Evolutionary conservation across 108 stramenopile species (phyloP).

Genomic region (Skeletonema menzelii): DNA sequence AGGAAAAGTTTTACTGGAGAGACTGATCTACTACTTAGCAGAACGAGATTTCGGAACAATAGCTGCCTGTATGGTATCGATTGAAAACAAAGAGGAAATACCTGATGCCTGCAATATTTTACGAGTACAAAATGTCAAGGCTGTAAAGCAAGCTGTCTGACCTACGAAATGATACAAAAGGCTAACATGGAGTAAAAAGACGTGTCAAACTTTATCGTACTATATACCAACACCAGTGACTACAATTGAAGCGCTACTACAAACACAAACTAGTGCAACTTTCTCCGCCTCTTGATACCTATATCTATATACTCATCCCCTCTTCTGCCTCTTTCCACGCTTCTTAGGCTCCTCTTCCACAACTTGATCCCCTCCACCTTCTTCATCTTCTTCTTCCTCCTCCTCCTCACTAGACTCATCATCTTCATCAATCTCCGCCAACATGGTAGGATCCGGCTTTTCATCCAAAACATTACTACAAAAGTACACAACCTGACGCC

Average conservation of each 20-base stretch:
- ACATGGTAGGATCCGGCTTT: conserved; percentile 86
- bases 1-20: too few species aligned
- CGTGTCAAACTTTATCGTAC: neutral
- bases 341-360: conserved; percentile 4
- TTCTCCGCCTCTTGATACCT: too few species aligned
- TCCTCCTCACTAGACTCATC: conserved; percentile 43
- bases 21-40: too few species aligned
- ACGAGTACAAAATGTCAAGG: conserved; percentile 93
- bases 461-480: conserved; percentile 81
- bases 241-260: neutral
- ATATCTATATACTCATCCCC: neutral
- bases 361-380: conserved; percentile 1
- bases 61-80: conserved; percentile 73
- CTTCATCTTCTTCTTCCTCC: conserved; percentile 43
- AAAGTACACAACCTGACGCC: conserved; percentile 80
- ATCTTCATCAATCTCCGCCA: conserved; percentile 75
- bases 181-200: neutral
- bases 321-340: neutral
- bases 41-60: conserved; percentile 86
- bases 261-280: neutral
- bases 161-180: conserved; percentile 79
- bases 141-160: conserved; percentile 62
- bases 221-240: neutral
- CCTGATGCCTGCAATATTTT: conserved; percentile 65
- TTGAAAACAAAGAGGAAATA: conserved; percentile 43